Conservation (phyloP, 179 eudicot genomes). For the Vitellaria paradoxa region DNA sequence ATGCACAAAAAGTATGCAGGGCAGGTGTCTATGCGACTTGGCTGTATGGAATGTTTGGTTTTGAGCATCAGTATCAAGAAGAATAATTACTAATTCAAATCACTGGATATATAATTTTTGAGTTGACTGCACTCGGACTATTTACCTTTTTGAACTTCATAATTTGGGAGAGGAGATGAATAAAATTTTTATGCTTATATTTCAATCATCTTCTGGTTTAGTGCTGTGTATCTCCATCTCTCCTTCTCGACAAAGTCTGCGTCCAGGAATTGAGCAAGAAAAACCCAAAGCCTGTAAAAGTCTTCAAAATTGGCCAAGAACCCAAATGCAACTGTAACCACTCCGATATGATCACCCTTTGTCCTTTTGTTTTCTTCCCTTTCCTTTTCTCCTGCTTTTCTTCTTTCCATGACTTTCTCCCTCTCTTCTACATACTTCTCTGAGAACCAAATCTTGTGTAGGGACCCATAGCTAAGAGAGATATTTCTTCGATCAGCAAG, state of each 20-base stretch:
- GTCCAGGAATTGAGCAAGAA: constrained; percentile 85
- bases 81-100: too few relatives aligned
- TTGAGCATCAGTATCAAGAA: too few relatives aligned
- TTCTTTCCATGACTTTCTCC: constrained; percentile 41
- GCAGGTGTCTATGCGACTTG: too few relatives aligned
- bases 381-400: constrained; percentile 39
- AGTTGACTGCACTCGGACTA: neutral
- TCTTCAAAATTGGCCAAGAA: constrained; percentile 85
- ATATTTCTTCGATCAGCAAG: constrained; percentile 89
- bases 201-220: constrained; percentile 71
- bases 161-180: neutral
- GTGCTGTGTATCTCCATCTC: constrained; percentile 88
- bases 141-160: neutral
- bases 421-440: constrained; percentile 60
- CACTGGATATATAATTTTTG: neutral
- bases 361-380: constrained; percentile 26
- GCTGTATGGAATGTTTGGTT: too few relatives aligned
- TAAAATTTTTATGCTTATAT: constrained; percentile 21
- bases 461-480: constrained; percentile 61
- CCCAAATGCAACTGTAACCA: constrained; percentile 71
- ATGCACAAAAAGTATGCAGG: too few relatives aligned
- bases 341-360: constrained; percentile 35
- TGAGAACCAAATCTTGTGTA: constrained; percentile 66
- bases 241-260: constrained; percentile 98
- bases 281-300: constrained; percentile 80